Conservation (phyloP, 192 early-diverging fungal species). For the Backusella circina region DNA sequence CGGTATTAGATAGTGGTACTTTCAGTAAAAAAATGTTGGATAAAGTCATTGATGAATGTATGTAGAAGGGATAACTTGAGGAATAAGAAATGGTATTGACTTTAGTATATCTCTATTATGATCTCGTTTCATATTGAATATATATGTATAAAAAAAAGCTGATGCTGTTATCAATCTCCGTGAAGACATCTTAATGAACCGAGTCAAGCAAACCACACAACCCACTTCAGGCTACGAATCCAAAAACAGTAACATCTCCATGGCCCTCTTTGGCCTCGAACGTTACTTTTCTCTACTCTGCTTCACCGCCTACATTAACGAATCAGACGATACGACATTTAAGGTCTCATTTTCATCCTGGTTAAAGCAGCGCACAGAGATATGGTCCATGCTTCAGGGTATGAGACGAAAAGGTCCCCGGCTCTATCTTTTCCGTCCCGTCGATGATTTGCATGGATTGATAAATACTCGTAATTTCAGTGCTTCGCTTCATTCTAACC, state of each 20-base stretch:
- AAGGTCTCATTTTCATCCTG: slow-evolving; percentile 27
- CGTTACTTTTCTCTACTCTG: slow-evolving; percentile 58
- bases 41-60: slow-evolving; percentile 48
- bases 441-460: slow-evolving; percentile 46
- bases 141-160: slow-evolving; percentile 14
- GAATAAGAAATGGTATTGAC: background rate
- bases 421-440: slow-evolving; percentile 51
- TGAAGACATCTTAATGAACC: slow-evolving; percentile 55
- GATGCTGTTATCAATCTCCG: slow-evolving; percentile 57
- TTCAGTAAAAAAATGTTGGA: slow-evolving; percentile 51
- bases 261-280: slow-evolving; percentile 50
- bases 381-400: slow-evolving; percentile 50
- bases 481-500: background rate
- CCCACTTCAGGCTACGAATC: slow-evolving; percentile 16
- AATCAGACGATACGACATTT: slow-evolving; percentile 21
- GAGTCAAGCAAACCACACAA: slow-evolving; percentile 46
- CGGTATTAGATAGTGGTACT: slow-evolving; percentile 43
- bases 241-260: slow-evolving; percentile 21
- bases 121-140: too few species aligned
- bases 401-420: slow-evolving; percentile 39
- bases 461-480: background rate
- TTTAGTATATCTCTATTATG: background rate
- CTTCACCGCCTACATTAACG: slow-evolving; percentile 51
- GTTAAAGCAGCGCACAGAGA: slow-evolving; percentile 41
- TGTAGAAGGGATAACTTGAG: background rate